phyloP scores from a whole-genome alignment of 805 yeast species.

The Suhomyces prunicola region DNA sequence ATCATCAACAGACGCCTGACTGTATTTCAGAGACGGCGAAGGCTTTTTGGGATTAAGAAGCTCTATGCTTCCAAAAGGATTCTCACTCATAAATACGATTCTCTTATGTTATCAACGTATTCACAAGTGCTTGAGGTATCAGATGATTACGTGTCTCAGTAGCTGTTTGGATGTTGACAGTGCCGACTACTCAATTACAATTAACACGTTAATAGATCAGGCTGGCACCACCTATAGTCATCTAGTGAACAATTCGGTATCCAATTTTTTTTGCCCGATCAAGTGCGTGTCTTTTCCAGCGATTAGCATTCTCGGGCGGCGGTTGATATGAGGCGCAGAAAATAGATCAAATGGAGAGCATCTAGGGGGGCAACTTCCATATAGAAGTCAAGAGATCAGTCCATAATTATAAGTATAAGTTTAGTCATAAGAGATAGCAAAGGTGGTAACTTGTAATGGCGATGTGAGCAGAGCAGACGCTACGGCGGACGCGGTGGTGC shows the following conservation, averaged over 20 bases:
- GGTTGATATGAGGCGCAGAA: not conserved
- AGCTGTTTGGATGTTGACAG: no score
- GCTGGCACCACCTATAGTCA: not conserved
- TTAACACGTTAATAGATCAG: not conserved
- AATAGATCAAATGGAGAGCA: not conserved
- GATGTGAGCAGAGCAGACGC: not conserved
- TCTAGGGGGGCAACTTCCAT: no score
- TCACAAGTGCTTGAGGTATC: no score
- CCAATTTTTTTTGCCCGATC: not conserved
- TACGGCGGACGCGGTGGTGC: not conserved
- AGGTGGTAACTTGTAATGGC: no score
- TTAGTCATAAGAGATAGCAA: not conserved
- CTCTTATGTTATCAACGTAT: no score
- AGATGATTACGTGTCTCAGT: no score
- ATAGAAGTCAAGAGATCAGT: not conserved
- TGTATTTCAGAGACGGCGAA: conserved; percentile 63
- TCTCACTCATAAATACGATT: conserved; percentile 35
- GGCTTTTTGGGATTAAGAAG: conserved; percentile 17
- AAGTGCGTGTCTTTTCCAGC: not conserved
- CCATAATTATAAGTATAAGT: no score
- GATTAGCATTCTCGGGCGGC: not conserved
- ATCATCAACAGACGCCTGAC: conserved; percentile 62
- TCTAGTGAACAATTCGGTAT: not conserved
- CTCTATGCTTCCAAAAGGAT: conserved; percentile 32
- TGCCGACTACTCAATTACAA: no score